phyloP scores from a whole-genome alignment of 2,329 filamentous ascomycete species.

The Ceratocystiopsis sp. region DNA sequence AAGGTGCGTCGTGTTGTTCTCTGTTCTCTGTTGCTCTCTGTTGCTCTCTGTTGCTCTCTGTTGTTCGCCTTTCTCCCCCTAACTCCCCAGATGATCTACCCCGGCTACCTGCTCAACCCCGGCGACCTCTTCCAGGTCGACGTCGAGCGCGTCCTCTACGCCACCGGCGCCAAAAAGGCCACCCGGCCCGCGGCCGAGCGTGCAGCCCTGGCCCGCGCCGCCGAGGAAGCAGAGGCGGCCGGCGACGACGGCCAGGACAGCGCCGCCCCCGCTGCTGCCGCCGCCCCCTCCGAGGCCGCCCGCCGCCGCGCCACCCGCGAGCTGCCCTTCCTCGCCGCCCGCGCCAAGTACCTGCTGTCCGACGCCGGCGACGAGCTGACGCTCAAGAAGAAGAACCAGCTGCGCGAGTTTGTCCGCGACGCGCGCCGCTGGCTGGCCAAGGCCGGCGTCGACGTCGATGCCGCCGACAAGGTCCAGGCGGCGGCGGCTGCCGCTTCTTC shows the following conservation, averaged over 20 bases:
- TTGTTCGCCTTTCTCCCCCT: neutral
- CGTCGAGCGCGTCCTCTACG: conserved; percentile 70
- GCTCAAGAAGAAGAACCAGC: conserved; percentile 56
- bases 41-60: neutral
- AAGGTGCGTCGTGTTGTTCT: conserved; percentile 39
- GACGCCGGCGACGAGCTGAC: conserved; percentile 26
- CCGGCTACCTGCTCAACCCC: conserved; percentile 86
- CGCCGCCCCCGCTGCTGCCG: conserved; percentile 13
- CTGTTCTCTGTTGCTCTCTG: neutral
- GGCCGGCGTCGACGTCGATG: conserved; percentile 13
- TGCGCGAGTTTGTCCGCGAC: conserved; percentile 54
- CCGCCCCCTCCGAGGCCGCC: conserved; percentile 5
- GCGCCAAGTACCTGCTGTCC: conserved; percentile 18
- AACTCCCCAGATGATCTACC: conserved; percentile 59
- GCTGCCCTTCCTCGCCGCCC: conserved; percentile 24
- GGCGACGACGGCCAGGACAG: conserved; percentile 13
- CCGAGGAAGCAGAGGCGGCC: conserved; percentile 14
- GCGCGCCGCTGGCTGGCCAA: conserved; percentile 46
- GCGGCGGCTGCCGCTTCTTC: too few species aligned
- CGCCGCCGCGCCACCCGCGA: conserved; percentile 9
- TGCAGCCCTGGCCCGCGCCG: conserved; percentile 9
- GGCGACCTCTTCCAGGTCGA: conserved; percentile 98
- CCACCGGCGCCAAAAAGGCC: conserved; percentile 60
- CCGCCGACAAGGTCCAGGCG: too few species aligned
- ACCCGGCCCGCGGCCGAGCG: conserved; percentile 7